These are phyloP conservation scores for Asterophora parasitica DNA, from an alignment of 768 basidiomycete genomes.

Conservation along the genomic window DNA sequence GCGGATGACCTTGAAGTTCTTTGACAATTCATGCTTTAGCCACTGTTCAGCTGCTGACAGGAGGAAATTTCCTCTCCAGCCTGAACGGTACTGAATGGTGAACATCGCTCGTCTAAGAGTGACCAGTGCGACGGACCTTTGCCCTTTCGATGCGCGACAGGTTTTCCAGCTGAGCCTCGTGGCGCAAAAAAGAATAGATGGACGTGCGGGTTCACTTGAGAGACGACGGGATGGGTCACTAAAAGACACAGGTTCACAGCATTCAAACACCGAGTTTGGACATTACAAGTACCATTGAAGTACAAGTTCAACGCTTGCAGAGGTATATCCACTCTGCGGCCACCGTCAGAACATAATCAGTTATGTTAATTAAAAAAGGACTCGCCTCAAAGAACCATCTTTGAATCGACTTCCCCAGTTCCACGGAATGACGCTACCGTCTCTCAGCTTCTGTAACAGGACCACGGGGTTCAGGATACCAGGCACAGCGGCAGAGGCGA, in stretches of 20 bases:
- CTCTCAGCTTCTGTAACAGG: slow-evolving; percentile 84
- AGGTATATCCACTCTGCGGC: slow-evolving; percentile 84
- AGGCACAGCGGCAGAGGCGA: slow-evolving; percentile 92
- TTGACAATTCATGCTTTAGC: slow-evolving; percentile 92
- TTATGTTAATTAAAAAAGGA: no score
- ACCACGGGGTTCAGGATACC: slow-evolving; percentile 95
- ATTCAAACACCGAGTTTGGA: background rate
- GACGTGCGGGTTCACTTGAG: slow-evolving; percentile 89
- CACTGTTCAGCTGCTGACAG: slow-evolving; percentile 91
- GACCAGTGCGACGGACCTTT: slow-evolving; percentile 49
- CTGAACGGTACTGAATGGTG: slow-evolving; percentile 26
- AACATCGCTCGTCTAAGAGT: background rate
- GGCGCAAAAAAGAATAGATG: slow-evolving; percentile 95
- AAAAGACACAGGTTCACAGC: background rate
- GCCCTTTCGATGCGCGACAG: slow-evolving; percentile 90
- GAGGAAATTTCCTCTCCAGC: slow-evolving; percentile 94
- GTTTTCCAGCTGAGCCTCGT: slow-evolving; percentile 83
- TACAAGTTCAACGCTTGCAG: slow-evolving; percentile 84
- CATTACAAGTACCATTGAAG: slow-evolving; percentile 60
- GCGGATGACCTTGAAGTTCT: slow-evolving; percentile 97
- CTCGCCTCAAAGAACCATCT: slow-evolving; percentile 82
- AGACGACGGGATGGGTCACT: slow-evolving; percentile 93
- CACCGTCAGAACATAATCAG: background rate
- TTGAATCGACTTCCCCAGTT: slow-evolving; percentile 94
- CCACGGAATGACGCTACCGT: slow-evolving; percentile 82